A percentile compares a stretch with the other conserved stretches of the same genome.
phyloP scores from a whole-genome alignment of 2,329 filamentous ascomycete genomes.

The Apiospora koreana region DNA sequence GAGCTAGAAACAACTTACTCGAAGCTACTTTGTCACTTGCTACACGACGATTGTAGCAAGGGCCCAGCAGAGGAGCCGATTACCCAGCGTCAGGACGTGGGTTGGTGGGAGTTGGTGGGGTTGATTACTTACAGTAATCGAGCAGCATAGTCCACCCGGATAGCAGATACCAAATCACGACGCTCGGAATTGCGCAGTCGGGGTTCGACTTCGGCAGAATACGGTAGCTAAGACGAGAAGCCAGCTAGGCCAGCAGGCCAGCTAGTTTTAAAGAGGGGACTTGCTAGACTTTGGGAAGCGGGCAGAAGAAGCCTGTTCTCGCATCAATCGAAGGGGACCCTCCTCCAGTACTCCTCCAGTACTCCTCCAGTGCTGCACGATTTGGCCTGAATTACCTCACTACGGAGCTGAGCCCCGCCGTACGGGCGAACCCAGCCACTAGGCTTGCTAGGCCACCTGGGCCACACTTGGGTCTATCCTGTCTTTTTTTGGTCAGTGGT shows the following conservation, averaged over 20 bases:
- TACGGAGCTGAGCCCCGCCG: constrained; percentile 12
- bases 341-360: constrained; percentile 9
- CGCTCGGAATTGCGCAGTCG: background rate
- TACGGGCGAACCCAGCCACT: constrained; percentile 10
- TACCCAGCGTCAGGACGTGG: background rate
- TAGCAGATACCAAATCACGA: background rate
- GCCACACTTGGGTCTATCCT: constrained; percentile 5
- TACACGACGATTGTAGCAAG: background rate
- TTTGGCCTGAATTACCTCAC: constrained; percentile 12
- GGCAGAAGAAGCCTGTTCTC: constrained; percentile 6
- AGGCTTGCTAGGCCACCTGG: constrained; percentile 3
- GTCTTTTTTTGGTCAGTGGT: background rate
- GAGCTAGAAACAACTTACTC: background rate
- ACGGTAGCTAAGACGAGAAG: background rate
- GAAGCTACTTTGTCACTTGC: background rate
- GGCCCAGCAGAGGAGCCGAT: background rate
- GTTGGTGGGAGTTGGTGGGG: background rate
- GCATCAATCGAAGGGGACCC: constrained; percentile 7
- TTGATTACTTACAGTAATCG: constrained; percentile 7
- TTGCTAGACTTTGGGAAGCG: too few species aligned
- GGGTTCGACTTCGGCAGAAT: constrained; percentile 9
- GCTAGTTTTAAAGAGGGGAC: constrained; percentile 7
- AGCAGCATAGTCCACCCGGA: background rate
- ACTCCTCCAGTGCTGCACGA: constrained; percentile 11
- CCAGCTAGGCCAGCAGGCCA: background rate